Evolutionary conservation across 805 yeast genomes (phyloP), one percentile per base, ranked within the genome.

Genomic region (Zygosaccharomyces bisporus): DNA sequence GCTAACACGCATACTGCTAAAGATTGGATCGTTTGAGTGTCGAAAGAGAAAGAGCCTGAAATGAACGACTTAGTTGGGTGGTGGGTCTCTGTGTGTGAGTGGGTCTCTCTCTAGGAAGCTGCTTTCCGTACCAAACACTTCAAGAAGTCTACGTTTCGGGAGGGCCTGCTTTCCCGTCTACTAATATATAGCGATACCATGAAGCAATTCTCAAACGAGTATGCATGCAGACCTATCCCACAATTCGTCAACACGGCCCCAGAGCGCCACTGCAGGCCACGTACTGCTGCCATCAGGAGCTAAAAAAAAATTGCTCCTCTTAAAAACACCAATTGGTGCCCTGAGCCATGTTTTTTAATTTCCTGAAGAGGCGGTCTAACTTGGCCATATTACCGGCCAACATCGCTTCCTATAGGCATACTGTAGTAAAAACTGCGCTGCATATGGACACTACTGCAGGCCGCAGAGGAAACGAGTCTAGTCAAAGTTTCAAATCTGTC

Each of bases 1-100:
- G 57, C 77, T 58, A 60, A 80, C 74, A 65, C 75, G 73, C 81
- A 76, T 77, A 20, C 17, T 33, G 10, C 9, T 23, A 25, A 39
- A 33, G 44, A 41, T 31, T 27, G 44, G 40, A 37, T 37, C 12
- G 40, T 24, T 37, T 37, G 29, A 12, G 4, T 37, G 14, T 37
- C 30, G 40, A 30, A 10, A 10, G 29, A 27, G 41, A 42, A 44
- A 25, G 40, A 37, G 40, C 21, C 32, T 37, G 43, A 44, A 47
- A 47, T 41, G 51, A 47, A 47, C 41, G 51, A 47, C 46, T 44
- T 39, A 47, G 51, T 47, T 47, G 46, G 51, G 32, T 34, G 39
- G 13, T 21, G 13, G 25, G 25, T 12, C 27, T 31, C 13, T 23
- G 20, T 16, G 32, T 16, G n/a, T 34, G 17, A 20, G 3, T 21